Base-by-base conservation (phyloP, 306 rosid genomes). In the Pachyrhizus erosus region DNA sequence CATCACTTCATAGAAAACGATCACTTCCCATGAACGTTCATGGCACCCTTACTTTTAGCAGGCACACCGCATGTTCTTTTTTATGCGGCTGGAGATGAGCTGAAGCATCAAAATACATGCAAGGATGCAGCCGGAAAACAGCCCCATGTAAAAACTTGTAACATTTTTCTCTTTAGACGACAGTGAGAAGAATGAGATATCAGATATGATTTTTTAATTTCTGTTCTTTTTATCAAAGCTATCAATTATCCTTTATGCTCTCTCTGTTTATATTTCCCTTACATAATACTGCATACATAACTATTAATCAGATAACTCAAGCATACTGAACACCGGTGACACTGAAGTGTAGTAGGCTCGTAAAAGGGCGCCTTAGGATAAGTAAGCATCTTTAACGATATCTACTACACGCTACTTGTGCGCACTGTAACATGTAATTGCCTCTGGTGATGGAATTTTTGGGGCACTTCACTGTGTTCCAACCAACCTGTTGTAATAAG, bases 71-170 rank as follows among this genome's bases (percentile, higher is more conserved):
- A 26, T 26, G 0, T 61, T 83, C 0, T 37, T 66, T 66, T 34
- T 34, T 5, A n/a, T 5, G 52, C 20, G 73, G 52, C n/a, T 11
- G 52, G 51, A 39, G 73, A 39, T 21, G 73, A 68, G 52, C 31
- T 68, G 9, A 37, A 68, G 73, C 39, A 40, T 68, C 14, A 68
- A 39, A 68, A 20, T 68, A 0, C 76, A 8, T 85, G 91, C 82
- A 83, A 83, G 84, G 86, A 87, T 80, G 91, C 76, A 23, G 33
- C 82, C 5, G 55, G 79, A 71, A 82, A 76, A 75, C 49, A 69
- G 78, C 76, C 2, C 65, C 74, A 8, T 34, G 62, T 34, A 18
- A 80, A 69, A 77, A 68, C 9, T 11, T 27, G 2, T 77, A 24
- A 31, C 46, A 45, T 23, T 43, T 55, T 58, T 62, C 9, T 80